phyloP scores from a whole-genome alignment of 2,329 filamentous ascomycete species.

The Calonectria montana region DNA sequence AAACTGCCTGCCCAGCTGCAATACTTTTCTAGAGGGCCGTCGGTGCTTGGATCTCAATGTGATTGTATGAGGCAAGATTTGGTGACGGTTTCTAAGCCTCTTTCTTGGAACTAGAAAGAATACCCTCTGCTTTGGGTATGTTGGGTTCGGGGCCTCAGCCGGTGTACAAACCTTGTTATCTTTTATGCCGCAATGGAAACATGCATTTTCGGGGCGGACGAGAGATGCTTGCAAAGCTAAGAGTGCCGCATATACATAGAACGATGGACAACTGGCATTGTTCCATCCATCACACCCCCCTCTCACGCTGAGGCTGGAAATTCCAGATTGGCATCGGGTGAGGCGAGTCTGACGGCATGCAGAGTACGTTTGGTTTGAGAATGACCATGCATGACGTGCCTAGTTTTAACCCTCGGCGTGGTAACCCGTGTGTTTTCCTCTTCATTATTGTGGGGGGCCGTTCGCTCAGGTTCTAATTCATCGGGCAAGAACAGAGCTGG shows the following conservation, averaged over 20 bases:
- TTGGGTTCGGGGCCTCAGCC: constrained; percentile 8
- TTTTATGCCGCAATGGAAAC: constrained; percentile 31
- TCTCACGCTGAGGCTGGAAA: constrained; percentile 6
- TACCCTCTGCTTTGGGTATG: neutral
- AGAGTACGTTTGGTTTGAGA: neutral
- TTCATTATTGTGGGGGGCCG: constrained; percentile 17
- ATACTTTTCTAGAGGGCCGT: constrained; percentile 14
- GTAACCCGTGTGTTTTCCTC: neutral
- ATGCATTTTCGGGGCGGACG: constrained; percentile 29
- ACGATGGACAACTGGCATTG: constrained; percentile 37
- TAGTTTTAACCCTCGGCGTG: neutral
- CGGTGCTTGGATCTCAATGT: constrained; percentile 1
- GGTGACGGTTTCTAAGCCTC: constrained; percentile 8
- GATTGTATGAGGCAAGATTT: constrained; percentile 1
- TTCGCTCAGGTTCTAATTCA: constrained; percentile 32
- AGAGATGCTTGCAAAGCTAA: constrained; percentile 19
- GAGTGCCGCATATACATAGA: constrained; percentile 32
- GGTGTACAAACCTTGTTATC: constrained; percentile 9
- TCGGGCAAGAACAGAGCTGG: constrained; percentile 30
- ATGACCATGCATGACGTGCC: constrained; percentile 14
- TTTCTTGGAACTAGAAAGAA: neutral
- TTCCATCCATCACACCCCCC: constrained; percentile 24
- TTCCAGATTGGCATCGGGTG: neutral
- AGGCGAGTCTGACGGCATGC: constrained; percentile 18
- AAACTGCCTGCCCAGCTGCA: constrained; percentile 34